Evolutionary conservation across 2,329 filamentous ascomycete genomes (phyloP), one percentile per base, ranked within the genome.

Genomic region (Neoarthrinium moseri): DNA sequence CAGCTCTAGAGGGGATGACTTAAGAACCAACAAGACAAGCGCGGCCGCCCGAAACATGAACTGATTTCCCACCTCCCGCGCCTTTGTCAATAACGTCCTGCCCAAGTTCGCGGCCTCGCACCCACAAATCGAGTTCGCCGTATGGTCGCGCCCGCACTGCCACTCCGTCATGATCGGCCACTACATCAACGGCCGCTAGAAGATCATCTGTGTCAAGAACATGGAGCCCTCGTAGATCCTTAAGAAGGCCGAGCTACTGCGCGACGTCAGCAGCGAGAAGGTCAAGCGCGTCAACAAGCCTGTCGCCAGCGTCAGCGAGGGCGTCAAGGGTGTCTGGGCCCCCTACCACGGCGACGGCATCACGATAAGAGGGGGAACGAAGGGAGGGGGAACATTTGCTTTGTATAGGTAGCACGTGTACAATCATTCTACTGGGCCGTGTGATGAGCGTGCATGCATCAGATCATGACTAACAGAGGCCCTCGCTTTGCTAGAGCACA

Each of bases 1-100:
- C 52, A 95, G 89, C 68, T 97, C 92, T 27, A 83, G 75, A 62
- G 62, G 94, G 94, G 63, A 96, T 97, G 91, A 94, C 95, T 89
- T 94, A 77, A 53, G 79, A n/a, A n/a, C 47, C 36, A 46, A 17
- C 40, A 95, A n/a, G n/a, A n/a, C n/a, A n/a, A n/a, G n/a, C n/a
- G n/a, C n/a, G n/a, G n/a, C n/a, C n/a, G n/a, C n/a, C n/a, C n/a
- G n/a, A n/a, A n/a, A n/a, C n/a, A n/a, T n/a, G n/a, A n/a, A n/a
- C n/a, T n/a, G n/a, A n/a, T n/a, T n/a, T n/a, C n/a, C n/a, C n/a
- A n/a, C n/a, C n/a, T n/a, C n/a, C n/a, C n/a, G 90, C 60, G 73
- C 83, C 57, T 96, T 96, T 75, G 83, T 97, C 67, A 86, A 87
- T 66, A 77, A 84, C 51, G 74, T 81, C 33, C 86, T 96, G 47